These are phyloP conservation scores for Parathielavia hyrcaniae DNA, from an alignment of 495 filamentous ascomycete genomes.

Conservation along the genomic window DNA sequence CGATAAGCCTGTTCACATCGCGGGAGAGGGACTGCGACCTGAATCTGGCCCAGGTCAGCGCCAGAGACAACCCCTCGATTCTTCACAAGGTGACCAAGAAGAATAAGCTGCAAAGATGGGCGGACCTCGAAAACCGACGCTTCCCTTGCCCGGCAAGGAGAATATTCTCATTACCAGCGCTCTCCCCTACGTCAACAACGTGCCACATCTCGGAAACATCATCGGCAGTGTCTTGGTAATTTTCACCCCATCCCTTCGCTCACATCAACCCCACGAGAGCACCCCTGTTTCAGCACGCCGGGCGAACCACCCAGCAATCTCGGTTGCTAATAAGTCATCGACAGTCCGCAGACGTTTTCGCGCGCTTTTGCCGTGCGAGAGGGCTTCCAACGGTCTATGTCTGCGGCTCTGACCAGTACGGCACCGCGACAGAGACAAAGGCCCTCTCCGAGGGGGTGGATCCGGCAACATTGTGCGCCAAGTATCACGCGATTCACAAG, in stretches of 20 bases:
- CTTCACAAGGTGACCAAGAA: neutral
- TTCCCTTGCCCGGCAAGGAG: constrained; percentile 45
- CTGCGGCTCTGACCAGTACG: constrained; percentile 63
- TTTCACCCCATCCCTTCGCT: constrained; percentile 1
- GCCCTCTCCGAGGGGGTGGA: constrained; percentile 68
- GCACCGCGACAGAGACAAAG: constrained; percentile 78
- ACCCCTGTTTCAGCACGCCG: neutral
- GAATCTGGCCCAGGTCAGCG: constrained; percentile 1
- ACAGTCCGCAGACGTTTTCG: constrained; percentile 42
- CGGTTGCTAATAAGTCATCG: constrained; percentile 10
- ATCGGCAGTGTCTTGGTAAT: constrained; percentile 71
- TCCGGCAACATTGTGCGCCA: constrained; percentile 67
- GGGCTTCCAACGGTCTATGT: constrained; percentile 59
- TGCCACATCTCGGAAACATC: constrained; percentile 91
- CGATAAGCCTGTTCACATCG: neutral
- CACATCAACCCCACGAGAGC: neutral
- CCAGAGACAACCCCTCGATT: constrained; percentile 11
- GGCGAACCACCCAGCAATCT: neutral
- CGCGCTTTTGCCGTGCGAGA: constrained; percentile 66
- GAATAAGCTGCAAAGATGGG: constrained; percentile 9
- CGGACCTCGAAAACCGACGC: constrained; percentile 18
- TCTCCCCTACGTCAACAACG: constrained; percentile 90
- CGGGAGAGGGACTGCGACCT: constrained; percentile 4
- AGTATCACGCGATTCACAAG: constrained; percentile 77
- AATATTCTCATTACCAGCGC: constrained; percentile 59